A percentile compares a stretch with the other conserved stretches of the same genome.
phyloP scores from a whole-genome alignment of 2,329 filamentous ascomycete species.

The Colletotrichum phormii region DNA sequence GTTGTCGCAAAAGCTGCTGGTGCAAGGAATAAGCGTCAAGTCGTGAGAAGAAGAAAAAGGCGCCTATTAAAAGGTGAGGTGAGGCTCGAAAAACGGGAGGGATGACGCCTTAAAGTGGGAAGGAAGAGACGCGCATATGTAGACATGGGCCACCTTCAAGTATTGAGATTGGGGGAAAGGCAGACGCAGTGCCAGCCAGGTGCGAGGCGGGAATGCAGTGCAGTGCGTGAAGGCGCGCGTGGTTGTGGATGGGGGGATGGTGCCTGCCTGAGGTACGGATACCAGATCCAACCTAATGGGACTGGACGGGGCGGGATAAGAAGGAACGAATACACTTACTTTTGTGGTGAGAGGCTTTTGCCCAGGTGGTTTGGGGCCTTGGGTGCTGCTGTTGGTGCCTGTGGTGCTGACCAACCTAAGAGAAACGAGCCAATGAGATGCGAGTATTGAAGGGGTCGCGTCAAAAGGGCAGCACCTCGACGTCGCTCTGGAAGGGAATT shows the following conservation, averaged over 20 bases:
- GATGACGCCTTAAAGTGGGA: slow-evolving; percentile 11
- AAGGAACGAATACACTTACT: slow-evolving; percentile 3
- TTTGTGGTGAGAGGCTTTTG: not conserved
- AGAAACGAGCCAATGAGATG: slow-evolving; percentile 12
- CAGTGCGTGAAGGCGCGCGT: not conserved
- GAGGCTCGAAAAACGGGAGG: not conserved
- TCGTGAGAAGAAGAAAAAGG: not conserved
- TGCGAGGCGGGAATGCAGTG: slow-evolving; percentile 36
- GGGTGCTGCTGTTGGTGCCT: slow-evolving; percentile 16
- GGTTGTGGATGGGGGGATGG: not conserved
- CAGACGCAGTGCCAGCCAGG: slow-evolving; percentile 26
- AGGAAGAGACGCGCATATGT: slow-evolving; percentile 19
- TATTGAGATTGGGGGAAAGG: not conserved
- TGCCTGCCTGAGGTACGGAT: slow-evolving; percentile 22
- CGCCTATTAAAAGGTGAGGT: not conserved
- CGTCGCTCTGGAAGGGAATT: slow-evolving; percentile 37
- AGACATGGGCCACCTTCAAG: slow-evolving; percentile 1
- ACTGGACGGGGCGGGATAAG: not conserved
- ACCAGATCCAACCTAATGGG: too few relatives aligned
- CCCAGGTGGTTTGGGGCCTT: not conserved
- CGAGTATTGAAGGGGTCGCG: slow-evolving; percentile 24
- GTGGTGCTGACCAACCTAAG: slow-evolving; percentile 8
- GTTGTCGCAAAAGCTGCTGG: not conserved
- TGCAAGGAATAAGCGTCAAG: not conserved
- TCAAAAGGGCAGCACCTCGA: slow-evolving; percentile 32